phyloP scores from a whole-genome alignment of 768 basidiomycete species.

The Coprinopsis sp. region DNA sequence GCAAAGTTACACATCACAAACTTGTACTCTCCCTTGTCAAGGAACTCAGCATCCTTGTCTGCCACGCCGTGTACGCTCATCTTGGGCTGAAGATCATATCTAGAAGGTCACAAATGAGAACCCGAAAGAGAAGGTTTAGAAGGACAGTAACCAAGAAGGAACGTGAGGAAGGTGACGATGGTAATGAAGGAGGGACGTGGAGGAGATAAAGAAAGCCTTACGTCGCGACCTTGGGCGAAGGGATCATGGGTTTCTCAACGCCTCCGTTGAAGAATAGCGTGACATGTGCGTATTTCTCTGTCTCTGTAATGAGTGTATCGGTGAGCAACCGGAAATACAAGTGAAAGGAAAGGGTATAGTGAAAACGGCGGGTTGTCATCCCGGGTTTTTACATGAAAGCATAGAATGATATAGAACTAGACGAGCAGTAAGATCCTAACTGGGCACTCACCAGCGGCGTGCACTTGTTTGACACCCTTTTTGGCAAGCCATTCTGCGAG shows the following conservation, averaged over 20 bases:
- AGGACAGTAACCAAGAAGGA: not conserved
- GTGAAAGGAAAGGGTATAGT: not conserved
- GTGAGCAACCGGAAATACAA: not conserved
- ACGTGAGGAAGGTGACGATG: no score
- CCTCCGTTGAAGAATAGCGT: slow-evolving; percentile 99
- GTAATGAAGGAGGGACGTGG: no score
- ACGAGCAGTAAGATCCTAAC: no score
- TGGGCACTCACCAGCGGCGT: slow-evolving; percentile 65
- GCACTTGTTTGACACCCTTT: slow-evolving; percentile 77
- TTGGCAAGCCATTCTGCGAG: slow-evolving; percentile 88
- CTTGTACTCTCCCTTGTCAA: slow-evolving; percentile 64
- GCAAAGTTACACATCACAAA: slow-evolving; percentile 99
- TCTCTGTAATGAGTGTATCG: slow-evolving; percentile 45
- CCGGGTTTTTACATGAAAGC: no score
- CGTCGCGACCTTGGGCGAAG: slow-evolving; percentile 90
- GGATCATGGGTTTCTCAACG: slow-evolving; percentile 89
- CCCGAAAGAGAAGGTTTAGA: not conserved
- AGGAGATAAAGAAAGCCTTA: slow-evolving; percentile 1
- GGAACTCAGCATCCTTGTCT: slow-evolving; percentile 85
- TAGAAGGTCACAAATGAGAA: no score
- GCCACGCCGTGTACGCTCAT: slow-evolving; percentile 90
- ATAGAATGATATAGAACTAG: no score
- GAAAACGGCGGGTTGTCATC: no score
- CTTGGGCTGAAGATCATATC: slow-evolving; percentile 81
- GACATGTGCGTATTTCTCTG: slow-evolving; percentile 96